A percentile compares a stretch with the other conserved stretches of the same genome.
phyloP scores from a whole-genome alignment of 176 grass and related monocot species.

The Eragrostis curvula region DNA sequence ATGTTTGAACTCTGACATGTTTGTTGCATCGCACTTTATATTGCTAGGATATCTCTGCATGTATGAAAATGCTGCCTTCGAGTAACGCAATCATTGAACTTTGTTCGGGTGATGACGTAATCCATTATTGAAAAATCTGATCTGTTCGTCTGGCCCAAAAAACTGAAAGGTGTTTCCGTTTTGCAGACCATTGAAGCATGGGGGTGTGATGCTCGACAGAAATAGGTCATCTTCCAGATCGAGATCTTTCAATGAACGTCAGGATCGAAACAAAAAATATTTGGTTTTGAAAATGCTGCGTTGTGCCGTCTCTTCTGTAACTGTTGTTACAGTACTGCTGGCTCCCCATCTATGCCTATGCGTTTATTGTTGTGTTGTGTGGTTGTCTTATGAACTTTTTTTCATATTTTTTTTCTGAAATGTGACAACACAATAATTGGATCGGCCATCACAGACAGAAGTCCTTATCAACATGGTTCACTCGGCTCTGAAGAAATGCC shows the following conservation, averaged over 20 bases:
- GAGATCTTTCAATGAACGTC: not conserved
- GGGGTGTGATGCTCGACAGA: no score
- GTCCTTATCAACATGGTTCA: no score
- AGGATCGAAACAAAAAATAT: not conserved
- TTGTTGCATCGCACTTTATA: not conserved
- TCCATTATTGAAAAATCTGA: not conserved
- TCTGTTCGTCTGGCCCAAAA: not conserved
- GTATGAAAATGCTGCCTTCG: not conserved
- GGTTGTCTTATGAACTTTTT: slow-evolving; percentile 16
- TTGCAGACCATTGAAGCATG: not conserved
- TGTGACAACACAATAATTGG: not conserved
- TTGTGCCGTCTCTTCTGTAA: slow-evolving; percentile 18
- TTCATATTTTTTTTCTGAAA: slow-evolving; percentile 22
- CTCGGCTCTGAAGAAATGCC: not conserved
- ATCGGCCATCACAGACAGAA: no score
- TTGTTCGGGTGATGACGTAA: not conserved
- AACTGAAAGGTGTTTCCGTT: not conserved
- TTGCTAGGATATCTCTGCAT: not conserved
- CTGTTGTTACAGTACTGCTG: not conserved
- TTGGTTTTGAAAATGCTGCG: not conserved
- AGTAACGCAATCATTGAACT: not conserved
- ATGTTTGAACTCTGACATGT: not conserved
- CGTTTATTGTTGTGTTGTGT: not conserved
- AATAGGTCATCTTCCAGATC: not conserved
- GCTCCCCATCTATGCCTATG: slow-evolving; percentile 12